Evolutionary conservation across 305 asterid genomes (phyloP), one percentile per base, ranked within the genome.

Genomic region (Fraxinus angustifolia): DNA sequence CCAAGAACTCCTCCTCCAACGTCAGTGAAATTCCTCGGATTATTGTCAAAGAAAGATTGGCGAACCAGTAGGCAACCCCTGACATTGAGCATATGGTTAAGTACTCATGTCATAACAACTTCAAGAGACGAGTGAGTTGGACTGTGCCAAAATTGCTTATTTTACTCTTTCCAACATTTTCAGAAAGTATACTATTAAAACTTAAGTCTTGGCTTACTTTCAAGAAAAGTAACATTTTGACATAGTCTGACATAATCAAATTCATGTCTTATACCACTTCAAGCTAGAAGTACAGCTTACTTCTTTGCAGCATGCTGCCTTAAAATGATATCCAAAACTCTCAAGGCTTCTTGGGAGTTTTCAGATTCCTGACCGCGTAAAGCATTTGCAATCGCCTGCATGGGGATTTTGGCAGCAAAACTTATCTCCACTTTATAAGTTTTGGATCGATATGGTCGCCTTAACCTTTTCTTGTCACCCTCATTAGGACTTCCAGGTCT

Each of bases 1-100:
- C 92, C 90, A 79, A 88, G 90, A 80, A 91, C 82, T 28, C 94
- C 94, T 73, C 94, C 90, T 8, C 94, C 91, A 76, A 91, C 86
- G 67, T 91, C 91, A 21, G 87, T 78, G n/a, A 80, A 89, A 53
- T 67, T 91, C 56, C 62, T 78, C 2, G 87, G 83, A 45, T 88
- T 90, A 50, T 89, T 82, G 35, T 75, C 60, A 65, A 88, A 89
- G 82, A 83, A 85, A 8, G 91, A 89, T 26, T 91, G 92, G 0
- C 90, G 88, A 17, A 91, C 88, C 70, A 89, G 86, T 6, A 89
- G 87, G 77, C 92, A 88, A 45, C 92, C 94, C 92, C 94, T 87
- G 36, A 72, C 76, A 90, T 7, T 1, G 56, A 60, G 21, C 65
- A 62, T 48, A 31, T 60, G 36, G 35, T 75, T 62, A 60, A 3